These are phyloP conservation scores for Rhynchospora tenuis DNA, from an alignment of 176 grass and related monocot genomes.

Conservation along the genomic window DNA sequence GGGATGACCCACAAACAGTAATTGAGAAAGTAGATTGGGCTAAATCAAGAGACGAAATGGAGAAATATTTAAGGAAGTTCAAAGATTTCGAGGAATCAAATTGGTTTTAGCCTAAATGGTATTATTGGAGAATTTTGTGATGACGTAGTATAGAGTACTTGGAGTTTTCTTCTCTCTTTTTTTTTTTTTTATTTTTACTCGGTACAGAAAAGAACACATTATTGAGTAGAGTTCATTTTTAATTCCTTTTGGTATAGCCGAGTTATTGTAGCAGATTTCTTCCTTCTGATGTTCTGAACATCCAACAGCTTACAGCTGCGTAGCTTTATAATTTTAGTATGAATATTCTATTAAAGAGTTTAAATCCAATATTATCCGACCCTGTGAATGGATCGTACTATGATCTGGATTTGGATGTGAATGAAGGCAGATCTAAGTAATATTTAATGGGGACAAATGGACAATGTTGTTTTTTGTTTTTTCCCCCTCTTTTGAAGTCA, in stretches of 20 bases:
- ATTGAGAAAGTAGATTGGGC: slow-evolving; percentile 72
- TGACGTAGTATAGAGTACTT: not conserved
- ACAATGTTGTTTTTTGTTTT: too few species aligned
- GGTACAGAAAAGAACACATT: not conserved
- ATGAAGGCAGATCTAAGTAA: too few species aligned
- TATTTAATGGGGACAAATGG: too few species aligned
- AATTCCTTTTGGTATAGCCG: not conserved
- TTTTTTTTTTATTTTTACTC: not conserved
- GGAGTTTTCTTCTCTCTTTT: not conserved
- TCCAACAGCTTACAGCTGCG: not conserved
- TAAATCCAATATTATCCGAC: not conserved
- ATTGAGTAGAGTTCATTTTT: not conserved
- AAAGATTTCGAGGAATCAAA: slow-evolving; percentile 68
- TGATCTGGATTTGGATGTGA: too few species aligned
- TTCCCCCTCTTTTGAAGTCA: too few species aligned
- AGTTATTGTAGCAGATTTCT: not conserved
- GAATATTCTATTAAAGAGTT: not conserved
- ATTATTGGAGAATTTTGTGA: not conserved
- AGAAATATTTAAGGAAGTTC: slow-evolving; percentile 80
- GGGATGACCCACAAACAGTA: slow-evolving; percentile 51
- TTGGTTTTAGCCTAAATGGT: slow-evolving; percentile 58
- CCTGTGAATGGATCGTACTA: too few species aligned
- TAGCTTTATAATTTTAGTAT: not conserved
- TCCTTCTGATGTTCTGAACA: not conserved
- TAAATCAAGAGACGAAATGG: slow-evolving; percentile 55